A percentile compares a stretch with the other conserved stretches of the same genome.
Conservation (phyloP, 768 basidiomycete species). For the Scleroderma citrinum region DNA sequence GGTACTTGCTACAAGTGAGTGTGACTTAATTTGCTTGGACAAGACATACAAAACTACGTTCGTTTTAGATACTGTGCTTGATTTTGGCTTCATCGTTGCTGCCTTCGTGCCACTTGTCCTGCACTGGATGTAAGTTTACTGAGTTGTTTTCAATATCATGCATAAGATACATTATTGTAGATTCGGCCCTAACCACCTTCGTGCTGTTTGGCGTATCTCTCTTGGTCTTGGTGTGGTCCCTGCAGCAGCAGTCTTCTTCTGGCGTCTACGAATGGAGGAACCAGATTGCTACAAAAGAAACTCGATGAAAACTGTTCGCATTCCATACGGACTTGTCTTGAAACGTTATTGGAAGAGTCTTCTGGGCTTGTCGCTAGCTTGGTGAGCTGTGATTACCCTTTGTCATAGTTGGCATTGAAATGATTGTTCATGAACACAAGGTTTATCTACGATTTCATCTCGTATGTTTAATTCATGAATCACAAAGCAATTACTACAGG, state of each 20-base stretch:
- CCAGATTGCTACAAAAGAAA: conserved; percentile 67
- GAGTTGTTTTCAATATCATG: not conserved
- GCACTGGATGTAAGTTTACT: conserved; percentile 76
- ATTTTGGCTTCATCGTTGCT: conserved; percentile 72
- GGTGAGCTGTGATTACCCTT: no score
- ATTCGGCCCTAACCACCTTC: conserved; percentile 73
- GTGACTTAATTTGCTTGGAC: not conserved
- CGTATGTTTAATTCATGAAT: conserved; percentile 31
- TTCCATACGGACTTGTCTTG: conserved; percentile 73
- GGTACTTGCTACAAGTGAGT: conserved; percentile 80
- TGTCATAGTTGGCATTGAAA: no score
- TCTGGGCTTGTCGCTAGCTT: conserved; percentile 67
- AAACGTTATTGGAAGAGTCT: conserved; percentile 77
- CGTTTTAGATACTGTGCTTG: conserved; percentile 72
- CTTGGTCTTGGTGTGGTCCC: conserved; percentile 82
- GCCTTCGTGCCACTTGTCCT: conserved; percentile 81
- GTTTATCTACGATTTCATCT: conserved; percentile 81
- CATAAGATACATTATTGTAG: conserved; percentile 34
- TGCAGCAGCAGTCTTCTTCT: conserved; percentile 73
- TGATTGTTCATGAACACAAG: no score
- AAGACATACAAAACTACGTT: conserved; percentile 2
- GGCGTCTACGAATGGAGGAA: conserved; percentile 83
- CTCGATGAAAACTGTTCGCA: conserved; percentile 68
- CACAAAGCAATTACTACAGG: not conserved
- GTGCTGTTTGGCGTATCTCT: conserved; percentile 83